Base-by-base conservation (phyloP, 495 filamentous ascomycete genomes). In the Tetracladium marchalianum region DNA sequence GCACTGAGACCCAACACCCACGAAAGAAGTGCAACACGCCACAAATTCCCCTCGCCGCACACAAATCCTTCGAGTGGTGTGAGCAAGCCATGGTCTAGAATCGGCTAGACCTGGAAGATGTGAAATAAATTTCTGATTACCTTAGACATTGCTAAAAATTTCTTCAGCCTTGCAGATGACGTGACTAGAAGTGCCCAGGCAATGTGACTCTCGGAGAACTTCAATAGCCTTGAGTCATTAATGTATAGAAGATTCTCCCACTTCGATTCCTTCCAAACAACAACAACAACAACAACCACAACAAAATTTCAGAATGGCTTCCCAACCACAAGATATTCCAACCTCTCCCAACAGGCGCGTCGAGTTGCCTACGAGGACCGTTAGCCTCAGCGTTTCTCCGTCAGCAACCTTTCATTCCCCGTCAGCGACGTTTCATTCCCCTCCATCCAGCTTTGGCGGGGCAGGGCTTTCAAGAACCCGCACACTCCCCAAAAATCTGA, bases 401-500 rank as follows among this genome's bases (percentile, higher is more conserved):
- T 84, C 81, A 19, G n/a, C n/a, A n/a, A n/a, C n/a, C n/a, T n/a
- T n/a, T n/a, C n/a, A n/a, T n/a, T n/a, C n/a, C n/a, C 83, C 85
- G 32, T 70, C 62, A 19, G 67, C 77, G 16, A 76, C 76, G 13
- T 86, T 87, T 60, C 72, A 80, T 52, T 82, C 80, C 43, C 72
- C 75, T 8, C 64, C 73, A n/a, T 72, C 77, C 24, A 63, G 63
- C 53, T 64, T 67, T 59, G 55, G 61, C 54, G 62, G 55, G 42
- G 50, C 54, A 45, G 33, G 55, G 24, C 46, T 61, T 34, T 46
- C 45, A 32, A 39, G 57, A 11, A 50, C 46, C 49, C 46, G 50
- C 31, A 69, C 80, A 15, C 15, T 18, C 7, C 47, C 53, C 19
- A 95, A 94, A 66, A 86, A 83, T 43, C 67, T 97, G 55, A 97